These are phyloP conservation scores for Scedosporium aurantiacum DNA, from an alignment of 2,329 filamentous ascomycete species.

Conservation along the genomic window DNA sequence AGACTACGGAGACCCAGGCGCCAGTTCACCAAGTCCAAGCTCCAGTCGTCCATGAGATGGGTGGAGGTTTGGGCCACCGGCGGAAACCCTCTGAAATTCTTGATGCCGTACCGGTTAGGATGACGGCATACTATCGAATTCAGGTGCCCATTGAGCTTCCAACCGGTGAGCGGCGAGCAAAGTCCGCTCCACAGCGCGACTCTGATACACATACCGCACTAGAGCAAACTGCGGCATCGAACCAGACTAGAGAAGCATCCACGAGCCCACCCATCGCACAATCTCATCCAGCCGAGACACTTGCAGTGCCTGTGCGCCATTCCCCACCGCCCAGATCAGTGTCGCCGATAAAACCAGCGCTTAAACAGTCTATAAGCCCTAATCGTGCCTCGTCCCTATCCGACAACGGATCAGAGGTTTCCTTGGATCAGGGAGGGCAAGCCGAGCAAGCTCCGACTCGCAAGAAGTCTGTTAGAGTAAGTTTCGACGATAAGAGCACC, in stretches of 20 bases:
- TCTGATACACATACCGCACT: not conserved
- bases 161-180: not conserved
- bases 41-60: not conserved
- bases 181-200: not conserved
- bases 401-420: conserved; percentile 35
- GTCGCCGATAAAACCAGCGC: conserved; percentile 66
- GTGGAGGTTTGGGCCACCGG: not conserved
- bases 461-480: conserved; percentile 62
- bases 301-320: conserved; percentile 8
- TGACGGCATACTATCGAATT: not conserved
- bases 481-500: conserved; percentile 61
- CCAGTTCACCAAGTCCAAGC: not conserved
- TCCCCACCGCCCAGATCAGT: conserved; percentile 56
- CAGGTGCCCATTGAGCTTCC: not conserved
- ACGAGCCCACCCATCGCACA: not conserved
- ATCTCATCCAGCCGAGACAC: not conserved
- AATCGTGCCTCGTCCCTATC: conserved; percentile 41
- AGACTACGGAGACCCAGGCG: not conserved
- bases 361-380: conserved; percentile 51
- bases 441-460: conserved; percentile 18
- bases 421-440: conserved; percentile 9
- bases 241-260: not conserved
- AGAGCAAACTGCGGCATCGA: not conserved
- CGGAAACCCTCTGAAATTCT: not conserved
- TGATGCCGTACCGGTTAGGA: not conserved